Conservation (phyloP, 73 alveolate genomes). For the Tetrahymena thermophila region DNA sequence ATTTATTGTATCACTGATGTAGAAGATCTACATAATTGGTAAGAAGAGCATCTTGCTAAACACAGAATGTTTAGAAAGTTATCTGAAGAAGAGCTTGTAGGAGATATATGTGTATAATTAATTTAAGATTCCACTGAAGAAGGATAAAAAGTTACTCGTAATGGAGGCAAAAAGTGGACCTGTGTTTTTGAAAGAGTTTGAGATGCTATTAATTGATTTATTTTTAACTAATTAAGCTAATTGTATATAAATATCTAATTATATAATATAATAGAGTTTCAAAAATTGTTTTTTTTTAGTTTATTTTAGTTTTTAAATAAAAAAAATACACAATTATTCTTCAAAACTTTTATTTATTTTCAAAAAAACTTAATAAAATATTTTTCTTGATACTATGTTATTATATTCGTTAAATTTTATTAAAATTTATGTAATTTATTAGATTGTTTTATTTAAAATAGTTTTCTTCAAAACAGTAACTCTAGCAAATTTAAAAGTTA, state of each 20-base stretch:
- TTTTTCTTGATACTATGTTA: too few relatives aligned
- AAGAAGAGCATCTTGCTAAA: slow-evolving; percentile 63
- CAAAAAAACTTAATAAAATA: too few relatives aligned
- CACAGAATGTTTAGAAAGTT: slow-evolving; percentile 57
- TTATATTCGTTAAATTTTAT: too few relatives aligned
- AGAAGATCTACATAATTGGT: slow-evolving; percentile 93
- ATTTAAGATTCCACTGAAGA: slow-evolving; percentile 79
- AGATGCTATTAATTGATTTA: not conserved
- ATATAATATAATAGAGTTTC: not conserved
- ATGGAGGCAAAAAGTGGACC: slow-evolving; percentile 61
- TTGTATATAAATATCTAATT: not conserved
- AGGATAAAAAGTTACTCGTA: slow-evolving; percentile 73
- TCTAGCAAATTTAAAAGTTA: too few relatives aligned
- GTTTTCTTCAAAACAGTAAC: too few relatives aligned
- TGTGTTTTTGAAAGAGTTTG: slow-evolving; percentile 70
- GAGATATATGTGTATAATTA: slow-evolving; percentile 59
- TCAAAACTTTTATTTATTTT: too few relatives aligned
- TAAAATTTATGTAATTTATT: too few relatives aligned
- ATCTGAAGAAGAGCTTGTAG: slow-evolving; percentile 55
- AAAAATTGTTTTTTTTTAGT: too few relatives aligned
- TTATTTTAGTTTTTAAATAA: too few relatives aligned
- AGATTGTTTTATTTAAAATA: too few relatives aligned
- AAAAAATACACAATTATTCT: too few relatives aligned
- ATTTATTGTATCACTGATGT: slow-evolving; percentile 96
- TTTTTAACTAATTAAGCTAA: not conserved